These are phyloP conservation scores for Prunus yedoensis DNA, from an alignment of 331 rosid species.

Conservation along the genomic window DNA sequence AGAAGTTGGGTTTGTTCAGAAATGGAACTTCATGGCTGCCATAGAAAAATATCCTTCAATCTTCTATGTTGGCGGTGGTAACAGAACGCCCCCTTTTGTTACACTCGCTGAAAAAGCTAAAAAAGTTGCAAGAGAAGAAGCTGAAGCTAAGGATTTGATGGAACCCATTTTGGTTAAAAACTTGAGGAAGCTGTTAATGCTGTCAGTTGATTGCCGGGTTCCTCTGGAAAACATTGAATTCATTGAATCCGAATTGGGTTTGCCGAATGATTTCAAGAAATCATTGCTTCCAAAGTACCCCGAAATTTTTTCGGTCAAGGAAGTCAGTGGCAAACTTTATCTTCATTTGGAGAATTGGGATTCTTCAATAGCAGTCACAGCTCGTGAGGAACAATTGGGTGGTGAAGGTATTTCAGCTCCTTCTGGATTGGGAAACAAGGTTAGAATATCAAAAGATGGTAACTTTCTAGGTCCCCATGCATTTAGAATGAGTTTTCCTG, in stretches of 20 bases:
- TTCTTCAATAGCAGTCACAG: slow-evolving; percentile 60
- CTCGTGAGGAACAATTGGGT: slow-evolving; percentile 56
- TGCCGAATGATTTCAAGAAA: slow-evolving; percentile 53
- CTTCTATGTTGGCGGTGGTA: slow-evolving; percentile 54
- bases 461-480: slow-evolving; percentile 65
- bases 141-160: slow-evolving; percentile 42
- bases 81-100: slow-evolving; percentile 56
- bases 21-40: slow-evolving; percentile 85
- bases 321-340: slow-evolving; percentile 42
- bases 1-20: slow-evolving; percentile 79
- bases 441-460: slow-evolving; percentile 77
- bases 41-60: slow-evolving; percentile 64
- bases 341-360: slow-evolving; percentile 85
- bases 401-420: slow-evolving; percentile 41
- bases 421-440: slow-evolving; percentile 35
- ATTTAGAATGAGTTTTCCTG: slow-evolving; percentile 65
- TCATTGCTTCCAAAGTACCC: slow-evolving; percentile 64
- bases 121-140: slow-evolving; percentile 57
- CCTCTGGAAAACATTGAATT: slow-evolving; percentile 62
- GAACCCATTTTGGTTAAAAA: slow-evolving; percentile 68
- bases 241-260: slow-evolving; percentile 59
- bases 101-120: slow-evolving; percentile 61
- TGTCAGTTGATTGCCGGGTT: slow-evolving; percentile 65
- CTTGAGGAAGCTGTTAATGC: slow-evolving; percentile 70
- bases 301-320: slow-evolving; percentile 56